These are phyloP conservation scores for Alternaria alternata DNA, from an alignment of 2,329 filamentous ascomycete species.

Conservation along the genomic window DNA sequence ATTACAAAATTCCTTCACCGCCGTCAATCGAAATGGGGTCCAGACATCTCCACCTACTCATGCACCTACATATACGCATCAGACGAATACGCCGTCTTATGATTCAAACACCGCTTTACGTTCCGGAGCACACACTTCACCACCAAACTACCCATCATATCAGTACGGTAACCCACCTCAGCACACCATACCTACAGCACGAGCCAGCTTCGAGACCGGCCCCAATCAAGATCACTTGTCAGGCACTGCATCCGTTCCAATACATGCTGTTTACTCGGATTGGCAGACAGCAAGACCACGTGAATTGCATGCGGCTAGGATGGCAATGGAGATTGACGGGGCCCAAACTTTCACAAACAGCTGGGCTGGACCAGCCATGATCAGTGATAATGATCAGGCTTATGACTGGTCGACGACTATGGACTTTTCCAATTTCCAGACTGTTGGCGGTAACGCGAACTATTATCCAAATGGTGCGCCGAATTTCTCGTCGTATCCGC, in stretches of 20 bases:
- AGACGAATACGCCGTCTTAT: not conserved
- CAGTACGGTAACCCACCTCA: not conserved
- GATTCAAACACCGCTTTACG: not conserved
- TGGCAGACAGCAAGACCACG: not conserved
- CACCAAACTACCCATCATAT: not conserved
- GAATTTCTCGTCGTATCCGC: not conserved
- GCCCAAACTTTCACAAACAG: constrained; percentile 3
- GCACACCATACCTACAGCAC: not conserved
- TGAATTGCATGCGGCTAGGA: constrained; percentile 3
- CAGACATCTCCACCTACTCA: not conserved
- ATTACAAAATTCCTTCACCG: constrained; percentile 14
- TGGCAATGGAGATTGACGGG: constrained; percentile 6
- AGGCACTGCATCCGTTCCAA: not conserved
- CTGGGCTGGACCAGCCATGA: not conserved
- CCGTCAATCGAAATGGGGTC: constrained; percentile 15
- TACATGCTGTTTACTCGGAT: not conserved
- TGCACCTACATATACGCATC: not conserved
- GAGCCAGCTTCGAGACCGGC: not conserved
- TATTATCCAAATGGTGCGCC: too few species aligned
- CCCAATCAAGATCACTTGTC: not conserved
- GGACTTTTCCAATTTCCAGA: not conserved
- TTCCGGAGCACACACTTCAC: not conserved
- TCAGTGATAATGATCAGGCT: not conserved
- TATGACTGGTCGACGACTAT: not conserved
- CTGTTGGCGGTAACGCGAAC: not conserved